Percentiles rank a stretch among this genome's conserved stretches.
Evolutionary conservation across 192 early-diverging fungal genomes (phyloP).

Genomic region (Allomyces javanicus): DNA sequence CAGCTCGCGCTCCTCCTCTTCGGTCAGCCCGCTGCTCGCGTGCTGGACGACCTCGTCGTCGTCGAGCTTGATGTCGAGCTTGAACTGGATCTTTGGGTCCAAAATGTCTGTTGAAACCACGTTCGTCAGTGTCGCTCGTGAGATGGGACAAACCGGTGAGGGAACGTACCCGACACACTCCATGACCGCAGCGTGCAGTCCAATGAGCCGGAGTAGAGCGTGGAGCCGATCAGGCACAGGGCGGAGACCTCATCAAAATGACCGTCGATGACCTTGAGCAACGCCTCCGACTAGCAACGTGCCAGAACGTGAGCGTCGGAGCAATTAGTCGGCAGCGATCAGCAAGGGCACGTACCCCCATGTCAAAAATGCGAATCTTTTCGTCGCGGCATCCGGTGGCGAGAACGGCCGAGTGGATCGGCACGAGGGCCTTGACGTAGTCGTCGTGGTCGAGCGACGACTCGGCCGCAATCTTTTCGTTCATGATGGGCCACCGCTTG

Average conservation of each 20-base stretch:
- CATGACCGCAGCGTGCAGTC: conserved; percentile 74
- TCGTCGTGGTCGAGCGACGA: conserved; percentile 59
- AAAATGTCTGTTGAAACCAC: background rate
- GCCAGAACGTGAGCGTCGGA: background rate
- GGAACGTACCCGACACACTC: conserved; percentile 34
- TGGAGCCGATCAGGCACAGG: conserved; percentile 33
- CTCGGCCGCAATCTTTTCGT: conserved; percentile 20
- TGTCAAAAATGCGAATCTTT: conserved; percentile 66
- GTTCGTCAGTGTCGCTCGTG: conserved; percentile 1
- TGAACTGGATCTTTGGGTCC: background rate
- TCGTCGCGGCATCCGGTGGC: conserved; percentile 73
- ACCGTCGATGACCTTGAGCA: conserved; percentile 54
- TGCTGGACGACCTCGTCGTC: conserved; percentile 3
- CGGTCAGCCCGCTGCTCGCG: conserved; percentile 37
- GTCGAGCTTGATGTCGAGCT: background rate
- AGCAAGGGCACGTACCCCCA: conserved; percentile 35
- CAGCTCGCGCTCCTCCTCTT: conserved; percentile 76
- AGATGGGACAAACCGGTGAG: background rate
- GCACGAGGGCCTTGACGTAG: conserved; percentile 46
- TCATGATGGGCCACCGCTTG: conserved; percentile 36
- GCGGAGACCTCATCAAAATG: conserved; percentile 79
- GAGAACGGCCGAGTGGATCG: conserved; percentile 42
- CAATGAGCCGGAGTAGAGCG: conserved; percentile 57
- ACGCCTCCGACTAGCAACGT: conserved; percentile 37
- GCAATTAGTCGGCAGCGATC: background rate